Conservation (phyloP, 768 basidiomycete species). For the Termitomyces sp. region DNA sequence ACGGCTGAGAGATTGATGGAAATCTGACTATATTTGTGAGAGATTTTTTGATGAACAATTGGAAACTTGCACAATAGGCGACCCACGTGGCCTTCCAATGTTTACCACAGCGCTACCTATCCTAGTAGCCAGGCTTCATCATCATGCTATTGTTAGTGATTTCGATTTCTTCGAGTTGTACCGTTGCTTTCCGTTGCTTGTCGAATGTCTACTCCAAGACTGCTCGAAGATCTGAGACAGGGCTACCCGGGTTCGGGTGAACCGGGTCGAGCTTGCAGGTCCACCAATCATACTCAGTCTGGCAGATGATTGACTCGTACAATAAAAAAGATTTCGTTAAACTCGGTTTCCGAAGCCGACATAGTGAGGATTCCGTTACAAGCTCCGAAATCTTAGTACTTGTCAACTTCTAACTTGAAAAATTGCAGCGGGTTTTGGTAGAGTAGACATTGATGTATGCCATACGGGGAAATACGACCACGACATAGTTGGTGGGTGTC, state of each 20-base stretch:
- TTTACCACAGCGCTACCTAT: too few relatives aligned
- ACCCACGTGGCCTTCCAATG: slow-evolving; percentile 9
- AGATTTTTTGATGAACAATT: slow-evolving; percentile 16
- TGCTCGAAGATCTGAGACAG: too few relatives aligned
- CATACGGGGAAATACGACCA: too few relatives aligned
- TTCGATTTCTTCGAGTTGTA: too few relatives aligned
- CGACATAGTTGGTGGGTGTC: too few relatives aligned
- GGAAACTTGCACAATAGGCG: background rate
- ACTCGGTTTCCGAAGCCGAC: background rate
- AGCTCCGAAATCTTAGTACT: background rate
- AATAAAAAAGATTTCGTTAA: background rate
- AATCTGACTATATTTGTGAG: slow-evolving; percentile 9
- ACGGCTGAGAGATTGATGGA: slow-evolving; percentile 12
- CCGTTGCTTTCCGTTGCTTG: too few relatives aligned
- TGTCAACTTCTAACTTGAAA: background rate
- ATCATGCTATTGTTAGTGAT: too few relatives aligned
- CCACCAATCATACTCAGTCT: background rate
- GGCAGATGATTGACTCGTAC: background rate
- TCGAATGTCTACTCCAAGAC: too few relatives aligned
- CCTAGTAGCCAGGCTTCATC: too few relatives aligned
- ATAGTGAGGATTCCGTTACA: background rate
- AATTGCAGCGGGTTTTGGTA: too few relatives aligned
- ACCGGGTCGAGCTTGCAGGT: too few relatives aligned
- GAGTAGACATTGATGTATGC: too few relatives aligned
- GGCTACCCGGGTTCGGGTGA: background rate